Evolutionary conservation across 257 asterid species (phyloP), one percentile per base, ranked within the genome.

Genomic region (Solanum pennellii): DNA sequence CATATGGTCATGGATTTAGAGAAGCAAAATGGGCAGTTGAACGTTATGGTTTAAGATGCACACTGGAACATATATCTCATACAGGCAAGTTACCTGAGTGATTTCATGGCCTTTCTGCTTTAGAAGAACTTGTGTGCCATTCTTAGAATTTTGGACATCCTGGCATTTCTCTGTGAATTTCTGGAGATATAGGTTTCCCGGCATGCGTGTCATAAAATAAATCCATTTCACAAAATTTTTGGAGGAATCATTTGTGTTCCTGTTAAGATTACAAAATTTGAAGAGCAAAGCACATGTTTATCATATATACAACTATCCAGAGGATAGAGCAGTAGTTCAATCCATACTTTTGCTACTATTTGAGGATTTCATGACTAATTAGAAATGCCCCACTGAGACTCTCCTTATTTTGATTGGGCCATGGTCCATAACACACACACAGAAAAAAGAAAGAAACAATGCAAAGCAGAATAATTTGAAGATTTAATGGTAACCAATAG

Each of bases 401-500:
- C 45, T 82, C 18, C 45, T 82, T 29, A 39, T 82, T 82, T 82
- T 47, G 49, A 23, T 15, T 21, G 56, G 41, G 37, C 35, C 35
- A 23, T 60, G 59, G 10, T 60, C 59, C 15, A 62, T 23, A 35
- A 83, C 21, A 83, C 3, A 60, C 21, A 31, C 11, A 45, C 1
- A 47, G 56, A 14, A 23, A 23, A 21, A 21, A 21, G 2, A 6
- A 59, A 18, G 7, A 7, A 31, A 21, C 74, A 21, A 9, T 10
- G 14, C 25, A 35, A 35, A 23, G 52, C 4, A 65, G 35, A 83
- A 14, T 21, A 59, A 11, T 62, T 33, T 35, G 52, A 12, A 42
- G 49, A 69, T 66, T 91, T 84, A 96, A 49, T 91, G 99, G 88
- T 96, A 96, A 86, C 96, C 93, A 41, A 94, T 13, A 33, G 99